Evolutionary conservation across 169 alveolate genomes (phyloP).

Genomic region (Plasmodium billcollinsi): DNA sequence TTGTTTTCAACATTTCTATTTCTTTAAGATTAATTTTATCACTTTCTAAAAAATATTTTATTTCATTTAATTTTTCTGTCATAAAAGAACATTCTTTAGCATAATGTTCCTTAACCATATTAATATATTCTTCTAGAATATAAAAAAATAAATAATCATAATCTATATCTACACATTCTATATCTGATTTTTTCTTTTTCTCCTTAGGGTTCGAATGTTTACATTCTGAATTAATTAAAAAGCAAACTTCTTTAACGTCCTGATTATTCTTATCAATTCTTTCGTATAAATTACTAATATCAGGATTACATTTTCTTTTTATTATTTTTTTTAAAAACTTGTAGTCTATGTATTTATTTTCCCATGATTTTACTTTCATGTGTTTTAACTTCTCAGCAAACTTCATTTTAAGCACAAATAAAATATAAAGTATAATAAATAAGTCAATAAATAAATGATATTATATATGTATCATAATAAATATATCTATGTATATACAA

Average conservation of each 20-base stretch:
- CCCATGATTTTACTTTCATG: constrained; percentile 78
- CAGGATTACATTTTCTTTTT: constrained; percentile 45
- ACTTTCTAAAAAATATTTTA: constrained; percentile 70
- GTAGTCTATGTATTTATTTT: constrained; percentile 74
- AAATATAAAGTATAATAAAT: not conserved
- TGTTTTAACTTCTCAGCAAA: constrained; percentile 77
- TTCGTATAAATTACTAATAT: constrained; percentile 32
- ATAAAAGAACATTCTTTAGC: constrained; percentile 80
- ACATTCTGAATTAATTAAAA: constrained; percentile 30
- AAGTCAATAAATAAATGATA: not conserved
- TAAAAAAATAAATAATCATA: constrained; percentile 76
- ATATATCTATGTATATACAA: not conserved
- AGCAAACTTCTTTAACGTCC: constrained; percentile 51
- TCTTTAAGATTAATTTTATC: constrained; percentile 80
- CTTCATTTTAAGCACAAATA: constrained; percentile 65
- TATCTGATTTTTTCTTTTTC: constrained; percentile 24
- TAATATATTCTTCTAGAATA: constrained; percentile 81
- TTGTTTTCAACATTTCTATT: constrained; percentile 79
- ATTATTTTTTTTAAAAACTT: constrained; percentile 37
- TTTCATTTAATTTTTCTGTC: constrained; percentile 70
- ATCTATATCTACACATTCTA: constrained; percentile 60
- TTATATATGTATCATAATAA: too few species aligned
- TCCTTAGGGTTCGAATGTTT: constrained; percentile 16
- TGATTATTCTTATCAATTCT: constrained; percentile 29
- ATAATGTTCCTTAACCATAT: constrained; percentile 79